Percentiles rank a stretch among this genome's conserved stretches.
Conservation (phyloP, 495 filamentous ascomycete genomes). For the Ascodesmis nigricans region DNA sequence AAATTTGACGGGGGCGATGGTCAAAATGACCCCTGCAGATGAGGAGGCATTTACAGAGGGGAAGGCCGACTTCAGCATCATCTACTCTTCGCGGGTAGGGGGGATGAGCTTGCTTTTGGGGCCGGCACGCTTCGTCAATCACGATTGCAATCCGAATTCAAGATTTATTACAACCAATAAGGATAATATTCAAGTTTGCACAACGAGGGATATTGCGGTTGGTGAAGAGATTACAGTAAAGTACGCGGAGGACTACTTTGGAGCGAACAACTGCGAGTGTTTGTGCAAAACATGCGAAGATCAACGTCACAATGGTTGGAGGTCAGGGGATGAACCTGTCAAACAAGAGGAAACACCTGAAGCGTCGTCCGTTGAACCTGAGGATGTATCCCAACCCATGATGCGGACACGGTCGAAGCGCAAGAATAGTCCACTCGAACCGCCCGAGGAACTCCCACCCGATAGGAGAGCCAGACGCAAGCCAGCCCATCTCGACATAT, state of each 20-base stretch:
- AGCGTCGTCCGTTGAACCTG: background rate
- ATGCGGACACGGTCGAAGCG: conserved; percentile 9
- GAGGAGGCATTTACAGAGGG: conserved; percentile 55
- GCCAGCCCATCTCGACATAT: conserved; percentile 6
- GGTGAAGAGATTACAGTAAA: conserved; percentile 87
- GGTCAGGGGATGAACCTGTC: conserved; percentile 22
- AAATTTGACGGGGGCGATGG: conserved; percentile 70
- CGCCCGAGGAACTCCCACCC: conserved; percentile 2
- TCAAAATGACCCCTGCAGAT: conserved; percentile 73
- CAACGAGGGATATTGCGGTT: conserved; percentile 52
- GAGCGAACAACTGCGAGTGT: conserved; percentile 84
- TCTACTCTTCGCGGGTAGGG: conserved; percentile 78
- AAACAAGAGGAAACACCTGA: too few relatives aligned
- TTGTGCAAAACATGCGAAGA: conserved; percentile 73
- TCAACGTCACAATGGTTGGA: conserved; percentile 62
- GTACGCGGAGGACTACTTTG: conserved; percentile 93
- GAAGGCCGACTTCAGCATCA: conserved; percentile 85
- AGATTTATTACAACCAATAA: conserved; percentile 56
- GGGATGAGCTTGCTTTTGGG: conserved; percentile 76
- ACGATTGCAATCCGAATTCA: conserved; percentile 90
- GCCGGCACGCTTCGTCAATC: conserved; percentile 87
- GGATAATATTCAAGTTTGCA: conserved; percentile 71
- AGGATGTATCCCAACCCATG: conserved; percentile 9
- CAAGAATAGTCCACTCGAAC: conserved; percentile 1
- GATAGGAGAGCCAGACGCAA: conserved; percentile 5